These are phyloP conservation scores for Eutrema salsugineum DNA, from an alignment of 441 rosid species.

Conservation along the genomic window DNA sequence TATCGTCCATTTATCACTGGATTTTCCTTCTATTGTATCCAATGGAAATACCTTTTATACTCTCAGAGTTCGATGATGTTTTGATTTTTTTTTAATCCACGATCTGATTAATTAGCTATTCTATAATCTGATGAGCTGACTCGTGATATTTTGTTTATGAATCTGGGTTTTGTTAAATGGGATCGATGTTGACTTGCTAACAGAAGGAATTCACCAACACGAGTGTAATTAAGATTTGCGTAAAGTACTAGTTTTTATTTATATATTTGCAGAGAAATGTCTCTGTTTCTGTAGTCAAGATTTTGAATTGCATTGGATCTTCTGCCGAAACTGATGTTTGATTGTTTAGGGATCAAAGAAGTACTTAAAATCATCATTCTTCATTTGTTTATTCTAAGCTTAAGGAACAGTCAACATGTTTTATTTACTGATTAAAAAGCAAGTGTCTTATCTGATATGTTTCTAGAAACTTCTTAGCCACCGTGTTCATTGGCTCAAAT, in stretches of 20 bases:
- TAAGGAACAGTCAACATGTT: not conserved
- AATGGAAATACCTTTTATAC: not conserved
- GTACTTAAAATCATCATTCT: not conserved
- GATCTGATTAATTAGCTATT: slow-evolving; percentile 1
- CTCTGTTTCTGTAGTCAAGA: not conserved
- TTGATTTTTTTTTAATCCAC: not conserved
- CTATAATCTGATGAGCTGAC: not conserved
- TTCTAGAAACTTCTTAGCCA: not conserved
- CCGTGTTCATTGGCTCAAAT: not conserved
- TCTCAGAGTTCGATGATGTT: not conserved
- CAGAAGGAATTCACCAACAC: not conserved
- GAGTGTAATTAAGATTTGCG: not conserved
- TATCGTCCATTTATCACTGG: not conserved
- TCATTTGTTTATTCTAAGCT: not conserved
- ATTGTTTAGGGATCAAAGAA: not conserved
- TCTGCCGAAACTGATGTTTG: not conserved
- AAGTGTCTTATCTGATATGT: not conserved
- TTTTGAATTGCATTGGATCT: not conserved
- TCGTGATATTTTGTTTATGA: not conserved
- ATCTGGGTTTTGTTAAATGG: not conserved
- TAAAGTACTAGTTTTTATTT: slow-evolving; percentile 7
- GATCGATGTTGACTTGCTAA: slow-evolving; percentile 19
- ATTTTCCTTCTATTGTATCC: not conserved
- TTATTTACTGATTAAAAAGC: slow-evolving; percentile 1
- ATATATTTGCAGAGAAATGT: not conserved